Percentiles rank a stretch among this genome's conserved stretches.
Evolutionary conservation across 139 green algal genomes (phyloP).

Genomic region (Pedinophyceae sp.): DNA sequence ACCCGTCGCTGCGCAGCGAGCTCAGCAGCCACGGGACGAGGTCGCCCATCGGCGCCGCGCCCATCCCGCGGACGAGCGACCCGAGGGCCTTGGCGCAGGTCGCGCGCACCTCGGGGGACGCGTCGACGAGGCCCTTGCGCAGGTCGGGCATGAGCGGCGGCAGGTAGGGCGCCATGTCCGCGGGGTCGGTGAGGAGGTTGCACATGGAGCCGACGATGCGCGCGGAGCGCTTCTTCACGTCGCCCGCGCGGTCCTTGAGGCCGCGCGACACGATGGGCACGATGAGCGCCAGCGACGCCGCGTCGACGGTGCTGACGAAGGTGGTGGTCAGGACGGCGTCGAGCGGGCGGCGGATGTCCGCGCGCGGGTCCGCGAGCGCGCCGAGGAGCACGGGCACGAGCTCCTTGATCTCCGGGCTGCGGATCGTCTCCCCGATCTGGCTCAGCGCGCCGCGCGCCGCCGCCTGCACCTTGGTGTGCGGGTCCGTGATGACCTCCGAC

Average conservation of each 20-base stretch:
- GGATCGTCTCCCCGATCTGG: slow-evolving; percentile 51
- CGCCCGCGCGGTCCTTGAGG: slow-evolving; percentile 51
- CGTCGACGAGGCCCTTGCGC: slow-evolving; percentile 76
- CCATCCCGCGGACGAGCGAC: slow-evolving; percentile 64
- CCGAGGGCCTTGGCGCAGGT: slow-evolving; percentile 69
- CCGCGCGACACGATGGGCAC: slow-evolving; percentile 74
- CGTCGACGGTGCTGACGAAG: slow-evolving; percentile 92
- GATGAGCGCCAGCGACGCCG: slow-evolving; percentile 80
- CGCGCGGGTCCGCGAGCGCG: slow-evolving; percentile 70
- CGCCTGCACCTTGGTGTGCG: slow-evolving; percentile 54
- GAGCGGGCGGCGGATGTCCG: slow-evolving; percentile 34
- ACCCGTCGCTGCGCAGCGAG: slow-evolving; percentile 47
- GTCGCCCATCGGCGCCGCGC: slow-evolving; percentile 41
- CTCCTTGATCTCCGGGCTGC: slow-evolving; percentile 75
- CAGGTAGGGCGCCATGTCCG: slow-evolving; percentile 90
- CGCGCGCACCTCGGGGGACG: slow-evolving; percentile 73
- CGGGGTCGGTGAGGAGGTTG: slow-evolving; percentile 74
- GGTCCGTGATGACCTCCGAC: slow-evolving; percentile 17
- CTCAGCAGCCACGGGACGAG: slow-evolving; percentile 75
- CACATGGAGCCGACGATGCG: slow-evolving; percentile 91
- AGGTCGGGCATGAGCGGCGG: slow-evolving; percentile 79
- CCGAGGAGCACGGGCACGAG: slow-evolving; percentile 68
- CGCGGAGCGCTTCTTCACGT: slow-evolving; percentile 82
- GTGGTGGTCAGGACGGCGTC: slow-evolving; percentile 70
- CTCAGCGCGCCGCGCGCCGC: slow-evolving; percentile 62